Percentiles rank a stretch among this genome's conserved stretches.
These are phyloP conservation scores for Mucor piriformis DNA, from an alignment of 371 early-diverging fungal species.

Conservation along the genomic window DNA sequence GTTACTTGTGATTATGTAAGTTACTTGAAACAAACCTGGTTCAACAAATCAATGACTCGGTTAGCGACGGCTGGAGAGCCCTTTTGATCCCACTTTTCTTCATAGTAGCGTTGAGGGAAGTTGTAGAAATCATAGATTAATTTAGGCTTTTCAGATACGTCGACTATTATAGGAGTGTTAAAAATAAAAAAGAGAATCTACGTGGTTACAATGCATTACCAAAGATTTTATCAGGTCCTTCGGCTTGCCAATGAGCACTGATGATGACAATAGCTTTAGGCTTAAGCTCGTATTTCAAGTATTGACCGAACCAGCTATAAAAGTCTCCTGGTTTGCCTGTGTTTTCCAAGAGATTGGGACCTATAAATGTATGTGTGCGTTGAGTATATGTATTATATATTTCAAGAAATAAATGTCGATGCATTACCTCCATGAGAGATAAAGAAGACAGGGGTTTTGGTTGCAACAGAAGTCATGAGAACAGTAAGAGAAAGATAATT, in stretches of 20 bases:
- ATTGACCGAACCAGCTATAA: constrained; percentile 51
- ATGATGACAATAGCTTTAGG: constrained; percentile 60
- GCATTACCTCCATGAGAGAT: constrained; percentile 49
- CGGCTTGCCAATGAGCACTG: constrained; percentile 64
- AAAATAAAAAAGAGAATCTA: too few relatives aligned
- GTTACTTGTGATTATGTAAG: neutral
- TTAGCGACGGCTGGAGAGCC: constrained; percentile 57
- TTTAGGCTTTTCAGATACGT: constrained; percentile 45
- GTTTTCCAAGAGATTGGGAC: constrained; percentile 59
- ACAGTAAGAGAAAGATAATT: neutral
- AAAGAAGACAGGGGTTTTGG: constrained; percentile 41
- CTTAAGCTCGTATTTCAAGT: constrained; percentile 41
- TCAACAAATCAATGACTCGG: constrained; percentile 54
- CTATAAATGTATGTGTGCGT: too few relatives aligned
- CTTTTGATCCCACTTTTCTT: constrained; percentile 58
- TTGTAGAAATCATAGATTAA: constrained; percentile 70
- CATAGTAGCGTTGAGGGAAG: constrained; percentile 61
- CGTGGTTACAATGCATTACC: constrained; percentile 33
- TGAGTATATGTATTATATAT: constrained; percentile 1
- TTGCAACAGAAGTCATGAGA: neutral
- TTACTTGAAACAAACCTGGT: too few relatives aligned
- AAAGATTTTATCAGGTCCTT: constrained; percentile 32
- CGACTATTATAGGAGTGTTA: constrained; percentile 30
- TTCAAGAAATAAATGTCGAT: too few relatives aligned
- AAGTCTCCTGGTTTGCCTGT: constrained; percentile 49